phyloP scores from a whole-genome alignment of 495 filamentous ascomycete genomes.

The Podospora comata region DNA sequence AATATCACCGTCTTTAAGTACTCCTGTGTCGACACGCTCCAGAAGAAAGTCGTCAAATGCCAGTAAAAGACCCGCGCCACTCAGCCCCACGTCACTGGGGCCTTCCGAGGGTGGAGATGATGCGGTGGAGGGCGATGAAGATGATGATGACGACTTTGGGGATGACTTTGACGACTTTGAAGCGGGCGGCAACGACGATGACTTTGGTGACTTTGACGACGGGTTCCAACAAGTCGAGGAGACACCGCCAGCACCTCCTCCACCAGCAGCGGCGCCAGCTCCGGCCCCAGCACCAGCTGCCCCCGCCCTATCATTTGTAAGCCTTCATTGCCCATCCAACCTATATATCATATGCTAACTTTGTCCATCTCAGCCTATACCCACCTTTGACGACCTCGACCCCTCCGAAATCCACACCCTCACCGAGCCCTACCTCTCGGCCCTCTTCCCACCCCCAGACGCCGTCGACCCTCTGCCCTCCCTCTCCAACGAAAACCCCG shows the following conservation, averaged over 20 bases:
- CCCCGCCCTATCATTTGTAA: conserved; percentile 47
- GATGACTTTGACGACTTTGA: conserved; percentile 98
- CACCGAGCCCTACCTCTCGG: conserved; percentile 52
- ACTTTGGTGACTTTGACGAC: conserved; percentile 74
- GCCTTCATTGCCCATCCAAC: conserved; percentile 11
- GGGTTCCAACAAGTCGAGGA: conserved; percentile 66
- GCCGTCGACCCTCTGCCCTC: conserved; percentile 45
- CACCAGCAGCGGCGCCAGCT: conserved; percentile 29
- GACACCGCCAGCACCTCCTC: conserved; percentile 40
- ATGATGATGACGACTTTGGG: conserved; percentile 57
- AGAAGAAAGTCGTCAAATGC: conserved; percentile 40
- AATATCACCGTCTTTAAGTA: conserved; percentile 37
- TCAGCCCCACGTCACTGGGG: conserved; percentile 18
- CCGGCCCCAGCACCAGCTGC: conserved; percentile 39
- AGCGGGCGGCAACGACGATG: conserved; percentile 68
- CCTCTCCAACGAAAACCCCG: conserved; percentile 49
- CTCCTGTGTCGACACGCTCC: conserved; percentile 24
- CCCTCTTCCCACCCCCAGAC: conserved; percentile 56
- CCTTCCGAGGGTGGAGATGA: conserved; percentile 6
- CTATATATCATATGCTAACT: conserved; percentile 8
- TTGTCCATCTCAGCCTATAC: conserved; percentile 50
- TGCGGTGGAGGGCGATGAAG: conserved; percentile 33
- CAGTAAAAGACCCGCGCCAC: conserved; percentile 14
- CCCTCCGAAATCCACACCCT: conserved; percentile 50
- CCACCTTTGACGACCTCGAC: conserved; percentile 64